Evolutionary conservation across 805 yeast species (phyloP).

Genomic region (Kodamaea hsintzibuensis): DNA sequence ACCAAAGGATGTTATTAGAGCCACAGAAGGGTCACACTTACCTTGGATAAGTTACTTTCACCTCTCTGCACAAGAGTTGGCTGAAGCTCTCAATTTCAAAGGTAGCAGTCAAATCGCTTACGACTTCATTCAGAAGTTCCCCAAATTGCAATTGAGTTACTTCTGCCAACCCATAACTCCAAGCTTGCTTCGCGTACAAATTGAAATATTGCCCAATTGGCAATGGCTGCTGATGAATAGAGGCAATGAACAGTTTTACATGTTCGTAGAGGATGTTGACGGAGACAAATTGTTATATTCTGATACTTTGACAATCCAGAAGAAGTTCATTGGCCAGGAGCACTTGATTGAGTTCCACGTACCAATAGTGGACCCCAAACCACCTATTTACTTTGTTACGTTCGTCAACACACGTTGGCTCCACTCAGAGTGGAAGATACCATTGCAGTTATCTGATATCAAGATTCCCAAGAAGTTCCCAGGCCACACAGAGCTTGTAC

Average conservation of each 20-base stretch:
- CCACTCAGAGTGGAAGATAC: conserved; percentile 63
- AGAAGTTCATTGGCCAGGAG: conserved; percentile 50
- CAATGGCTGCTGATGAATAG: conserved; percentile 64
- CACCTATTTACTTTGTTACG: conserved; percentile 73
- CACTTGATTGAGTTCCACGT: conserved; percentile 67
- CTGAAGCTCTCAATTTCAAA: conserved; percentile 76
- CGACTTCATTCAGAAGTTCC: conserved; percentile 69
- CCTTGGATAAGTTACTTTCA: conserved; percentile 82
- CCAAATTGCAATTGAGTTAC: conserved; percentile 60
- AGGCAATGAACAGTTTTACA: conserved; percentile 65
- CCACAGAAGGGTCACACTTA: conserved; percentile 75
- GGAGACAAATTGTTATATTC: conserved; percentile 70
- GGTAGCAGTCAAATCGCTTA: conserved; percentile 60
- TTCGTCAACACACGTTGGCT: conserved; percentile 84
- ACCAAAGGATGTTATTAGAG: conserved; percentile 67
- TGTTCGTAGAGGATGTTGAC: conserved; percentile 80
- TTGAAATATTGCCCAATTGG: conserved; percentile 74
- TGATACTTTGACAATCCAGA: conserved; percentile 55
- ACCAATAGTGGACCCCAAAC: conserved; percentile 53
- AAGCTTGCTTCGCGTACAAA: conserved; percentile 60
- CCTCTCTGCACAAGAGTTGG: conserved; percentile 73
- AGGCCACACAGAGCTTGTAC: conserved; percentile 59
- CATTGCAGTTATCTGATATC: conserved; percentile 55
- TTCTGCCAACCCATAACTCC: conserved; percentile 78
- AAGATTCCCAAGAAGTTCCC: conserved; percentile 65